A percentile compares a stretch with the other conserved stretches of the same genome.
phyloP scores from a whole-genome alignment of 441 rosid genomes.

The Daphne laureola region DNA sequence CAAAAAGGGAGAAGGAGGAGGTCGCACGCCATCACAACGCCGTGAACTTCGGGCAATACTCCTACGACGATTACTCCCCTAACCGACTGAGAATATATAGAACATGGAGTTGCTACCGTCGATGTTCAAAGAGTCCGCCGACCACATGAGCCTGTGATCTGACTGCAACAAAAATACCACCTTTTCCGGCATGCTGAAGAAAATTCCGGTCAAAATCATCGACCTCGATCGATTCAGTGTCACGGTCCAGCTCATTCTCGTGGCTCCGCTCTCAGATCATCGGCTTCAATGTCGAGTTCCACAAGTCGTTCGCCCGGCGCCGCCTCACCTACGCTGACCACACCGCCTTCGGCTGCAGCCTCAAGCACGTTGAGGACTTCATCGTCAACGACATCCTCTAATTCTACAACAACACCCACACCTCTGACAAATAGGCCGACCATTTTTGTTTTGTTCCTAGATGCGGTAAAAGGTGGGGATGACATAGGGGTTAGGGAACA shows the following conservation, averaged over 20 bases:
- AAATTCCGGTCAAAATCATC: conserved; percentile 9
- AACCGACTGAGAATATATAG: too few relatives aligned
- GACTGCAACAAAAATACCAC: neutral
- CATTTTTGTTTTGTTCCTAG: too few relatives aligned
- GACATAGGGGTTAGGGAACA: too few relatives aligned
- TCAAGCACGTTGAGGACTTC: conserved; percentile 42
- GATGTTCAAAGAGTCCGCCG: neutral
- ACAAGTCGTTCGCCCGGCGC: conserved; percentile 33
- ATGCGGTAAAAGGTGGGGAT: too few relatives aligned
- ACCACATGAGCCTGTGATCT: neutral
- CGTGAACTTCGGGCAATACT: too few relatives aligned
- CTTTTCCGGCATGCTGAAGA: too few relatives aligned
- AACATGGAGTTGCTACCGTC: conserved; percentile 9
- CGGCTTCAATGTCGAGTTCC: conserved; percentile 25
- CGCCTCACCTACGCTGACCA: conserved; percentile 42
- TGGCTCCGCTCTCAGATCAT: conserved; percentile 44
- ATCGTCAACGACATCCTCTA: conserved; percentile 40
- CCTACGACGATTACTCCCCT: too few relatives aligned
- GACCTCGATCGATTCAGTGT: neutral
- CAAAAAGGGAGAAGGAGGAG: too few relatives aligned
- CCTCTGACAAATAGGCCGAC: too few relatives aligned
- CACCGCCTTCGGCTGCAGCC: conserved; percentile 41
- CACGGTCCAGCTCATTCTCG: conserved; percentile 14
- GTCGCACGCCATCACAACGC: too few relatives aligned
- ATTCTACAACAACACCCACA: conserved; percentile 47